phyloP scores from a whole-genome alignment of 305 asterid species.

The Ilex paraguariensis region DNA sequence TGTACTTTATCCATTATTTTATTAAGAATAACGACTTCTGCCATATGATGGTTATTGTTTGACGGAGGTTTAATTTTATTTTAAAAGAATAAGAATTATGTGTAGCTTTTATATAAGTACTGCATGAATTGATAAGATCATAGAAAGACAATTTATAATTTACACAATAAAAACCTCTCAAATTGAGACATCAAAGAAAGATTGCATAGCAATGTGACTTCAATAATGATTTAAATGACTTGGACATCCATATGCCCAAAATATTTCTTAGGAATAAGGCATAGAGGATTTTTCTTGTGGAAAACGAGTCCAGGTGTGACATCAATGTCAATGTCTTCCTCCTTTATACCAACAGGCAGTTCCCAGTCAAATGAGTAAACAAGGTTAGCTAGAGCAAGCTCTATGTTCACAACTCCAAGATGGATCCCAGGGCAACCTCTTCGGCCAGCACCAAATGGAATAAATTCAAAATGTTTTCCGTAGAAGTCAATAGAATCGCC shows the following conservation, averaged over 20 bases:
- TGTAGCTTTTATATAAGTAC: too few relatives aligned
- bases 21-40: too few relatives aligned
- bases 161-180: too few relatives aligned
- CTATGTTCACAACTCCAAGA: constrained; percentile 6
- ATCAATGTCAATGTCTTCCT: constrained; percentile 8
- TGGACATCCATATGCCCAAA: background rate
- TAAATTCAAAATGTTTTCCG: constrained; percentile 4
- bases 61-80: too few relatives aligned
- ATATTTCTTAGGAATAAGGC: constrained; percentile 1
- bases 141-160: too few relatives aligned
- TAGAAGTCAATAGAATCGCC: constrained; percentile 1
- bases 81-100: too few relatives aligned
- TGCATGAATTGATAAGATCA: too few relatives aligned
- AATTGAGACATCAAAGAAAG: too few relatives aligned
- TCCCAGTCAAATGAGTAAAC: constrained; percentile 10
- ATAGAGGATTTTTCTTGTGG: constrained; percentile 20
- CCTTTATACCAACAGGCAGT: constrained; percentile 5
- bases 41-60: too few relatives aligned
- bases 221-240: too few relatives aligned
- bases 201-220: too few relatives aligned
- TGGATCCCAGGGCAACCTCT: constrained; percentile 7
- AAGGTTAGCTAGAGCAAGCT: constrained; percentile 17
- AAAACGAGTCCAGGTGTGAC: constrained; percentile 12
- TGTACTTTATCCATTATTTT: too few relatives aligned
- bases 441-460: constrained; percentile 14